A percentile compares a stretch with the other conserved stretches of the same genome.
These are phyloP conservation scores for Blastobotrys americana DNA, from an alignment of 805 yeast species.

Conservation along the genomic window DNA sequence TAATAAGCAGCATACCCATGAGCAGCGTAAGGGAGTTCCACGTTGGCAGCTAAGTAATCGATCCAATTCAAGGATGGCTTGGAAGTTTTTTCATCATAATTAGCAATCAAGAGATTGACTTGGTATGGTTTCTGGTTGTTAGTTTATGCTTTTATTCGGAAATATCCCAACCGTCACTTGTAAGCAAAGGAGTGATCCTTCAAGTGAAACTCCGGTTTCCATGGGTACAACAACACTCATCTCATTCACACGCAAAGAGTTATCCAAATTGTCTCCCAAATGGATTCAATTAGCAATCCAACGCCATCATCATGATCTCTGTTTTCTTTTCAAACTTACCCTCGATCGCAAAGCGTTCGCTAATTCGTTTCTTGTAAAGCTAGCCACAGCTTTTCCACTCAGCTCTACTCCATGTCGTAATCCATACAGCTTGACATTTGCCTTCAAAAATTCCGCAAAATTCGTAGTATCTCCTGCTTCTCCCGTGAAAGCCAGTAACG, in stretches of 20 bases:
- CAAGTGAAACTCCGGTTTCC: too few species aligned
- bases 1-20: slow-evolving; percentile 99
- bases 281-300: too few species aligned
- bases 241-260: too few species aligned
- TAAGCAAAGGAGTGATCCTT: too few species aligned
- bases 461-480: slow-evolving; percentile 95
- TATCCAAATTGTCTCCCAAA: too few species aligned
- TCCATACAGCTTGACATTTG: slow-evolving; percentile 79
- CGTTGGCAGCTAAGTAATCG: slow-evolving; percentile 90
- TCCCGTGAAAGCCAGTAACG: slow-evolving; percentile 84
- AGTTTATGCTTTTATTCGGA: too few species aligned
- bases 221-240: too few species aligned
- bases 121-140: slow-evolving; percentile 85
- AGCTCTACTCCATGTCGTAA: slow-evolving; percentile 80
- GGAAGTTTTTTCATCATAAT: slow-evolving; percentile 54
- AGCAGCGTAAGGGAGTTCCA: slow-evolving; percentile 89
- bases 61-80: slow-evolving; percentile 75
- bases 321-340: too few species aligned
- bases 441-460: slow-evolving; percentile 91
- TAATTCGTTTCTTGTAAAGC: slow-evolving; percentile 79
- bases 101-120: slow-evolving; percentile 84
- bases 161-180: too few species aligned
- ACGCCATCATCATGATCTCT: too few species aligned
- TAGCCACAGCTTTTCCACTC: slow-evolving; percentile 78
- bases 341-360: slow-evolving; percentile 87